Evolutionary conservation across 1,139 yeast species (phyloP).

Genomic region (Spencermartinsiella ligniputridi): DNA sequence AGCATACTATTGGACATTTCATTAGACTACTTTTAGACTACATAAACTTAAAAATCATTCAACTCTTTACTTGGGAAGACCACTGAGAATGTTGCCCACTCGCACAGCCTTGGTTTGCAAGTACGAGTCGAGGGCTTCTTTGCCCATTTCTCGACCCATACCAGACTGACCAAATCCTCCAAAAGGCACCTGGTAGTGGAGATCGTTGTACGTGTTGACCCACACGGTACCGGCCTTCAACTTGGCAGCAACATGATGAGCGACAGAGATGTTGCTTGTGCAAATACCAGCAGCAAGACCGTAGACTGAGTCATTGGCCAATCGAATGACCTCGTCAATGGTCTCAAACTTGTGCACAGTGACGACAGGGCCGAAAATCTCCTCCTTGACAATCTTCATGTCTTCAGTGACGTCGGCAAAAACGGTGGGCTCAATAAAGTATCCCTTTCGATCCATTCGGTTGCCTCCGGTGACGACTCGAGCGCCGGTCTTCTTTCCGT

Average conservation of each 20-base stretch:
- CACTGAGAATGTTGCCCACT: slow-evolving; percentile 28
- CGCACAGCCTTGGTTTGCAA: slow-evolving; percentile 72
- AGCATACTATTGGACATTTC: too few relatives aligned
- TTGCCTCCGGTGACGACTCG: slow-evolving; percentile 73
- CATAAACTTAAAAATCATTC: too few relatives aligned
- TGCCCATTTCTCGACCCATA: slow-evolving; percentile 92
- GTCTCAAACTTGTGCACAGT: slow-evolving; percentile 68
- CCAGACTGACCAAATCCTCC: slow-evolving; percentile 90
- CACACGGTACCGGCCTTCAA: slow-evolving; percentile 76
- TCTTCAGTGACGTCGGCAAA: slow-evolving; percentile 65
- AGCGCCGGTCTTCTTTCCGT: slow-evolving; percentile 75
- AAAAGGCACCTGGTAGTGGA: slow-evolving; percentile 71
- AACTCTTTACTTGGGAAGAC: too few relatives aligned
- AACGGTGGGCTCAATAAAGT: slow-evolving; percentile 74
- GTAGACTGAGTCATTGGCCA: slow-evolving; percentile 70
- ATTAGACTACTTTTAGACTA: too few relatives aligned
- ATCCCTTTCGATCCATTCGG: slow-evolving; percentile 60
- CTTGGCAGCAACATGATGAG: slow-evolving; percentile 56
- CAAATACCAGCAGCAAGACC: slow-evolving; percentile 84
- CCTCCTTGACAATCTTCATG: slow-evolving; percentile 71
- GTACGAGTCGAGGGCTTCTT: slow-evolving; percentile 72
- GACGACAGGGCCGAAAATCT: slow-evolving; percentile 85
- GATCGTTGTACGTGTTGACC: slow-evolving; percentile 77
- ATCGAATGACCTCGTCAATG: slow-evolving; percentile 61
- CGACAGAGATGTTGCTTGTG: slow-evolving; percentile 54